phyloP scores from a whole-genome alignment of 129 eudicot genomes.

The Helianthus tuberosus region DNA sequence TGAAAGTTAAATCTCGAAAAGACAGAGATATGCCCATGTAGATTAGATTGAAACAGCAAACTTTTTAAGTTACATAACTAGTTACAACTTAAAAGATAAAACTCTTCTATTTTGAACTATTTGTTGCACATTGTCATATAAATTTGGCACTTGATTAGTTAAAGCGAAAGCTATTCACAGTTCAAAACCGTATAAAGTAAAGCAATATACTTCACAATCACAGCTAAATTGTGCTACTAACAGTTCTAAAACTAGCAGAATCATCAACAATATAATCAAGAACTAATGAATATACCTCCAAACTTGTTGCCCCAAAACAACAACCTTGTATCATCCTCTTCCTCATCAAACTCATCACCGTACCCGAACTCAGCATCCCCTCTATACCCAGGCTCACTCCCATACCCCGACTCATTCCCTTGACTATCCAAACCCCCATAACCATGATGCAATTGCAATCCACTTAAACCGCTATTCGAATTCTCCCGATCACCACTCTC shows the following conservation, averaged over 20 bases:
- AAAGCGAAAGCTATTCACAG: not conserved
- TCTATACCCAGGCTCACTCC: constrained; percentile 93
- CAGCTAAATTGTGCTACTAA: not conserved
- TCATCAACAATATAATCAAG: not conserved
- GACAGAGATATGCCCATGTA: not conserved
- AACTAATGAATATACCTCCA: constrained; percentile 55
- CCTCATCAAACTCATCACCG: constrained; percentile 91
- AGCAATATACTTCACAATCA: not conserved
- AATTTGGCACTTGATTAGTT: not conserved
- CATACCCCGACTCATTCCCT: constrained; percentile 92
- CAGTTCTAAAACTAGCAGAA: constrained; percentile 6
- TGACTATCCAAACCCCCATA: constrained; percentile 52
- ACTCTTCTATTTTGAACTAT: not conserved
- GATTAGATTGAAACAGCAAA: not conserved
- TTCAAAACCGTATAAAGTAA: not conserved
- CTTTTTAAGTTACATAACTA: not conserved
- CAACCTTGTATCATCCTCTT: constrained; percentile 70
- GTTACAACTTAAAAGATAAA: not conserved
- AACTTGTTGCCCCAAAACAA: constrained; percentile 77
- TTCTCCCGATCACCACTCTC: constrained; percentile 36
- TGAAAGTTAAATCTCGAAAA: not conserved
- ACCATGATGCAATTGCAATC: constrained; percentile 33
- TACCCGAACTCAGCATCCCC: constrained; percentile 94
- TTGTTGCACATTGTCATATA: not conserved
- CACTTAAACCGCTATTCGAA: constrained; percentile 28